Conservation (phyloP, 192 early-diverging fungal species). For the Coemansia sp. region DNA sequence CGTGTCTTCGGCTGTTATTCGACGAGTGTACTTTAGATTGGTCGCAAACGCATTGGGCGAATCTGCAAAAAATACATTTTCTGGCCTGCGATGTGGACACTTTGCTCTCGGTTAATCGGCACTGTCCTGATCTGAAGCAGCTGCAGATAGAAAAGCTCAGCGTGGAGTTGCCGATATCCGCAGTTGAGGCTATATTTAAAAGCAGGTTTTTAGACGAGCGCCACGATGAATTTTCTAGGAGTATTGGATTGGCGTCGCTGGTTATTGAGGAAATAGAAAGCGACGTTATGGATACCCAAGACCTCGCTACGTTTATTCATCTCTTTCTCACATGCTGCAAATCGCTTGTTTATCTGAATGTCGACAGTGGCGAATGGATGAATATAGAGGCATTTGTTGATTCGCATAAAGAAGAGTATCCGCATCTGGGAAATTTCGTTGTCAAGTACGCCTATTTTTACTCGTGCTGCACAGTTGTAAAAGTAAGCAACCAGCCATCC, state of each 20-base stretch:
- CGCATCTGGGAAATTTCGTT: background rate
- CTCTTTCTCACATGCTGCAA: background rate
- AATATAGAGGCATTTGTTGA: background rate
- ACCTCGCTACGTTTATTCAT: background rate
- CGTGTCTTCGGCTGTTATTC: background rate
- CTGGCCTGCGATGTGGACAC: background rate
- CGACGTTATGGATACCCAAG: background rate
- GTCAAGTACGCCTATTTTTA: background rate
- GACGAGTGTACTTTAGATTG: background rate
- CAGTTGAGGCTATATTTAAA: background rate
- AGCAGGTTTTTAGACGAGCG: no score
- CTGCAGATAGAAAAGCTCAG: background rate
- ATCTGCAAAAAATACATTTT: background rate
- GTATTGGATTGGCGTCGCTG: background rate
- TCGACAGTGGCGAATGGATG: background rate
- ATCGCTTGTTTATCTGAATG: background rate
- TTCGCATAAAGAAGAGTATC: background rate
- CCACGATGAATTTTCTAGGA: no score
- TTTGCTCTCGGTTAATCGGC: background rate
- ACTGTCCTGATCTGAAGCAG: background rate
- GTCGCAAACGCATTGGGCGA: background rate
- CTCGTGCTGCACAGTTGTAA: no score
- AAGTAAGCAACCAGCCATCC: no score
- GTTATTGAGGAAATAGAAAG: background rate
- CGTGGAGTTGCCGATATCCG: no score